Conservation (phyloP, 2,329 filamentous ascomycete species). For the Beauveria brongniartii region DNA sequence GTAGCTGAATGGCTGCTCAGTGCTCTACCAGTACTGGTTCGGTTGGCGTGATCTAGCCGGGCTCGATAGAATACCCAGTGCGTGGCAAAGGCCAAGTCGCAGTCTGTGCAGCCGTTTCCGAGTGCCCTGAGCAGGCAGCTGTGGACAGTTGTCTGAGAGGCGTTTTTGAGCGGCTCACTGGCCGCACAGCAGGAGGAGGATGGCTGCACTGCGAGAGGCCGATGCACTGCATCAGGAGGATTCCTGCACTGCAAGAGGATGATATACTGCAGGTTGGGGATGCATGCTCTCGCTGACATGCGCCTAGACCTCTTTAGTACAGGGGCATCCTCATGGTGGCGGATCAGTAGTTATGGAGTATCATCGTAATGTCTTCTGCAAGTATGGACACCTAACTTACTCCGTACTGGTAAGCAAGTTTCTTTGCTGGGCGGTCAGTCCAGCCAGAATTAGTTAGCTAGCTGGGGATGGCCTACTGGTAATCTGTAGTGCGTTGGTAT, state of each 20-base stretch:
- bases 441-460: too few species aligned
- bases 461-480: too few species aligned
- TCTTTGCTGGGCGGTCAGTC: too few species aligned
- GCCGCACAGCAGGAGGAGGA: not conserved
- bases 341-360: not conserved
- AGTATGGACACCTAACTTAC: too few species aligned
- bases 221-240: too few species aligned
- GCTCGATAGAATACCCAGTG: not conserved
- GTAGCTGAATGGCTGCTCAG: too few species aligned
- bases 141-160: not conserved
- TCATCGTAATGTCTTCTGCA: too few species aligned
- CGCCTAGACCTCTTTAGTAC: not conserved
- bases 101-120: not conserved
- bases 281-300: not conserved
- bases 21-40: not conserved
- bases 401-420: too few species aligned
- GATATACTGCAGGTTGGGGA: too few species aligned
- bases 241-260: too few species aligned
- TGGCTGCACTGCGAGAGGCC: not conserved
- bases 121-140: not conserved
- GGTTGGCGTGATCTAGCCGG: not conserved
- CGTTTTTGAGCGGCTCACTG: not conserved
- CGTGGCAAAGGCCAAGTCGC: not conserved
- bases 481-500: not conserved
- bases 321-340: not conserved